Evolutionary conservation across 2,329 filamentous ascomycete species (phyloP).

Genomic region (Monilinia aucupariae): DNA sequence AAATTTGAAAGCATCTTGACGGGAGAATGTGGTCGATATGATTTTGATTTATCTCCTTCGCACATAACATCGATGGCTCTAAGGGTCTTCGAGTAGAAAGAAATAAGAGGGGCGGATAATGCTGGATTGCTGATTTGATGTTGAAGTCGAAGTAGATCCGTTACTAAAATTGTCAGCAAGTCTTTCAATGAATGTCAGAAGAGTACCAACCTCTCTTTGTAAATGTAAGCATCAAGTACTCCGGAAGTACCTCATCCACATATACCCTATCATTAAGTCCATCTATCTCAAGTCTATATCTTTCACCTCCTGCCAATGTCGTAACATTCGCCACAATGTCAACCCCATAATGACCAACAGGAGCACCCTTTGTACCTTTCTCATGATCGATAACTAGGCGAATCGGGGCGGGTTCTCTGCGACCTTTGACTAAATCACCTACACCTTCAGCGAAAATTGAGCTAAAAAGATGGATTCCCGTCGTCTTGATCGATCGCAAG

Average conservation of each 20-base stretch:
- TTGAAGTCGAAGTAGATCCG: slow-evolving; percentile 65
- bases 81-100: slow-evolving; percentile 72
- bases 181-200: neutral
- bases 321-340: slow-evolving; percentile 64
- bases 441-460: slow-evolving; percentile 69
- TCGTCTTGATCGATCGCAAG: slow-evolving; percentile 63
- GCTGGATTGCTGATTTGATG: slow-evolving; percentile 60
- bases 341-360: slow-evolving; percentile 62
- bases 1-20: slow-evolving; percentile 86
- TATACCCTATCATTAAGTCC: slow-evolving; percentile 67
- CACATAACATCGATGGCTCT: slow-evolving; percentile 61
- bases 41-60: slow-evolving; percentile 58
- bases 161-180: slow-evolving; percentile 49
- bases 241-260: slow-evolving; percentile 65
- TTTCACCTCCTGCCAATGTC: slow-evolving; percentile 44
- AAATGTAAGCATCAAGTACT: slow-evolving; percentile 70
- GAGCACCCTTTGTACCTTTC: slow-evolving; percentile 59
- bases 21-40: slow-evolving; percentile 74
- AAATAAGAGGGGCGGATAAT: slow-evolving; percentile 63
- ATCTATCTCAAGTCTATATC: slow-evolving; percentile 52
- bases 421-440: slow-evolving; percentile 55
- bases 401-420: slow-evolving; percentile 62
- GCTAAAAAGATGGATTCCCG: slow-evolving; percentile 53
- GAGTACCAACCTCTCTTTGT: slow-evolving; percentile 60
- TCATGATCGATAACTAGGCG: slow-evolving; percentile 69